Percentiles rank a stretch among this genome's conserved stretches.
Evolutionary conservation across 2,329 filamentous ascomycete species (phyloP).

Genomic region (Fusarium buharicum): DNA sequence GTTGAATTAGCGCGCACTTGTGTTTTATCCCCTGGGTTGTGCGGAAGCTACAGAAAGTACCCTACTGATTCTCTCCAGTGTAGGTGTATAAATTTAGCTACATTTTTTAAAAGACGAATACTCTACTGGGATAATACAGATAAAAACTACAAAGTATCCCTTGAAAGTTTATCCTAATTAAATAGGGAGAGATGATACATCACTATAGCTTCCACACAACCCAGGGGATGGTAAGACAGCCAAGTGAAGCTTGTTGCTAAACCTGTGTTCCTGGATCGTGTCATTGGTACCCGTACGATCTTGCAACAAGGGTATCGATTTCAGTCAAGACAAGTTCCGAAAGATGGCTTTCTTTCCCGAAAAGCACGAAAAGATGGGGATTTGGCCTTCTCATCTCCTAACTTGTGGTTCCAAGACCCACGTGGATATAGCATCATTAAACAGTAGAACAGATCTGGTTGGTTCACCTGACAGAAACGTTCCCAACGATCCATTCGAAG

Average conservation of each 20-base stretch:
- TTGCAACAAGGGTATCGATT: not conserved
- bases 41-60: too few relatives aligned
- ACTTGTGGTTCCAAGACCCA: conserved; percentile 6
- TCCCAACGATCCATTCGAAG: not conserved
- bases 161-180: too few relatives aligned
- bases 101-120: too few relatives aligned
- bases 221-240: conserved; percentile 8
- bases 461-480: conserved; percentile 4
- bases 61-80: too few relatives aligned
- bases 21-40: too few relatives aligned
- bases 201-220: too few relatives aligned
- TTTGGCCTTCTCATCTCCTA: conserved; percentile 1
- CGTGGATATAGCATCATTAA: conserved; percentile 6
- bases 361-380: not conserved
- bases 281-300: conserved; percentile 22
- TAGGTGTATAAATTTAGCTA: too few relatives aligned
- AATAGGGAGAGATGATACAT: too few relatives aligned
- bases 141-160: too few relatives aligned
- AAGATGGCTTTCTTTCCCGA: conserved; percentile 16
- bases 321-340: conserved; percentile 13
- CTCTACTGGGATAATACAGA: too few relatives aligned
- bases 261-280: not conserved
- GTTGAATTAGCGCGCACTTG: conserved; percentile 12
- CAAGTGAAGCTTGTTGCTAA: conserved; percentile 23
- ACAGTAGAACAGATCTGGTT: conserved; percentile 1